Conservation (phyloP, 495 filamentous ascomycete species). For the Xylaria flabelliformis region DNA sequence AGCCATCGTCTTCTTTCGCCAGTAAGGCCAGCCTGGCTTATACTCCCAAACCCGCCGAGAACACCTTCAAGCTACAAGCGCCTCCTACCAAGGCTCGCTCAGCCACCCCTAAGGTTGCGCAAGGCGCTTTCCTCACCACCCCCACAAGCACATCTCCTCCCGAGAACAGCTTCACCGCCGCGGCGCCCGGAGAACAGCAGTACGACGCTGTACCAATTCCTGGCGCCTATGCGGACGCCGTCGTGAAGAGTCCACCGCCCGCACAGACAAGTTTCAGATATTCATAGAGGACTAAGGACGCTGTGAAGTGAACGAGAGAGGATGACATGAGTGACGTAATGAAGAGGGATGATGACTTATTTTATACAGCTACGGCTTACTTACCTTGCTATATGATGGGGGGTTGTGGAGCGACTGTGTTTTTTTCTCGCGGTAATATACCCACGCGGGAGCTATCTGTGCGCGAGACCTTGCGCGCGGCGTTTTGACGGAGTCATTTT, state of each 20-base stretch:
- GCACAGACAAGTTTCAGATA: slow-evolving; percentile 47
- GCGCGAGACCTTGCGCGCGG: slow-evolving; percentile 21
- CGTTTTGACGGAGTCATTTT: slow-evolving; percentile 21
- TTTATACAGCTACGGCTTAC: background rate
- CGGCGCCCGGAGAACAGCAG: slow-evolving; percentile 66
- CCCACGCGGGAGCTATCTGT: slow-evolving; percentile 22
- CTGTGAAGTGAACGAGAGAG: slow-evolving; percentile 4
- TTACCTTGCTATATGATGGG: background rate
- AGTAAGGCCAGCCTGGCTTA: slow-evolving; percentile 40
- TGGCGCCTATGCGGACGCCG: slow-evolving; percentile 61
- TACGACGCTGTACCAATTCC: slow-evolving; percentile 74
- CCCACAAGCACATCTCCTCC: slow-evolving; percentile 38
- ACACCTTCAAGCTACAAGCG: slow-evolving; percentile 82
- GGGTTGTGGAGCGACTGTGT: slow-evolving; percentile 1
- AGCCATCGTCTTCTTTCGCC: slow-evolving; percentile 55
- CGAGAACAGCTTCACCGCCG: slow-evolving; percentile 42
- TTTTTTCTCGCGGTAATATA: slow-evolving; percentile 25
- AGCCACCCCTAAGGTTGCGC: slow-evolving; percentile 71
- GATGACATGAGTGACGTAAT: background rate
- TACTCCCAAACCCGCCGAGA: slow-evolving; percentile 46
- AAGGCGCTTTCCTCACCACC: slow-evolving; percentile 62
- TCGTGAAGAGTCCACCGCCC: slow-evolving; percentile 52
- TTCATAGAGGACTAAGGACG: slow-evolving; percentile 15
- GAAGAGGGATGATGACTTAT: slow-evolving; percentile 4
- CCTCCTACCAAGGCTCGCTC: slow-evolving; percentile 78